A percentile compares a stretch with the other conserved stretches of the same genome.
Conservation (phyloP, 768 basidiomycete species). For the Trametes cinnabarina region DNA sequence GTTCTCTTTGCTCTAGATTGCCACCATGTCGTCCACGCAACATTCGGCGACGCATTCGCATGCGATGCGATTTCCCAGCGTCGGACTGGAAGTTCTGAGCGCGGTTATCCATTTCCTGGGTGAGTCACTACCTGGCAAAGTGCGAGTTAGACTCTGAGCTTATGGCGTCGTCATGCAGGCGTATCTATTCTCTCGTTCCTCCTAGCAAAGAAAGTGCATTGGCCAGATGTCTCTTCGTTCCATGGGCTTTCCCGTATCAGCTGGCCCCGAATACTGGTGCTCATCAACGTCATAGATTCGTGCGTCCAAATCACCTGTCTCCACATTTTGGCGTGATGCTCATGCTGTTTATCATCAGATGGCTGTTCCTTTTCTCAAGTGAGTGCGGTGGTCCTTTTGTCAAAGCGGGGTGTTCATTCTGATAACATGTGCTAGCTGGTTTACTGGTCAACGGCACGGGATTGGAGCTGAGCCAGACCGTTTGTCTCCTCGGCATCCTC, state of each 20-base stretch:
- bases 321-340: no score
- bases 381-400: slow-evolving; percentile 41
- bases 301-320: no score
- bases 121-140: background rate
- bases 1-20: background rate
- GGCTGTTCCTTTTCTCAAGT: slow-evolving; percentile 43
- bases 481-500: slow-evolving; percentile 44
- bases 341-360: no score
- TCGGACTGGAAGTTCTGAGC: slow-evolving; percentile 16
- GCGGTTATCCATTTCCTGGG: slow-evolving; percentile 17
- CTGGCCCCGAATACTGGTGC: slow-evolving; percentile 41
- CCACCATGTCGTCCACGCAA: background rate
- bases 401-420: slow-evolving; percentile 28
- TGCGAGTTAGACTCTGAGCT: background rate
- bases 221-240: slow-evolving; percentile 31
- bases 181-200: slow-evolving; percentile 35
- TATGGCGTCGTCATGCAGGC: slow-evolving; percentile 21
- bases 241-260: slow-evolving; percentile 32
- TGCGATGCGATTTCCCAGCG: slow-evolving; percentile 10
- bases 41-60: slow-evolving; percentile 9
- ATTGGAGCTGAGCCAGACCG: slow-evolving; percentile 33
- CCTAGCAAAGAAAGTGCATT: slow-evolving; percentile 39
- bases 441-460: slow-evolving; percentile 46
- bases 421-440: slow-evolving; percentile 31
- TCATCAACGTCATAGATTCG: slow-evolving; percentile 43